A percentile compares a stretch with the other conserved stretches of the same genome.
phyloP scores from a whole-genome alignment of 306 rosid species.

The Inga oerstediana region DNA sequence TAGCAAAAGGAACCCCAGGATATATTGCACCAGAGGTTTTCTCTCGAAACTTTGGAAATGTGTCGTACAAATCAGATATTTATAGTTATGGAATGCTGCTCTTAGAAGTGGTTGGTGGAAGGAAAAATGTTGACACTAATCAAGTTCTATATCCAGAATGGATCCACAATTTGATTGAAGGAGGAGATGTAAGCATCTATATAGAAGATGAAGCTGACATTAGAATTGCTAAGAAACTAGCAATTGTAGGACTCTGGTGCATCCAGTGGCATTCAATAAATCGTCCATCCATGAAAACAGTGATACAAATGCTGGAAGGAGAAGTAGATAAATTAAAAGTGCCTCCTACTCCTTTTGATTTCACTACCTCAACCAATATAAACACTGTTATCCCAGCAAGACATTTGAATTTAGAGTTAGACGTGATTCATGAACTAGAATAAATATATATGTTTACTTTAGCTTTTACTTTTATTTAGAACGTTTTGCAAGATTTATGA shows the following conservation, averaged over 20 bases:
- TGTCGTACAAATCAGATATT: not conserved
- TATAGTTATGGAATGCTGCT: not conserved
- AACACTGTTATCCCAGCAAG: not conserved
- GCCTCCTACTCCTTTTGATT: conserved; percentile 13
- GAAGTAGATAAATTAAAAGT: not conserved
- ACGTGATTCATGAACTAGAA: conserved; percentile 10
- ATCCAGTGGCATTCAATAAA: conserved; percentile 24
- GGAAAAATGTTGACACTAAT: not conserved
- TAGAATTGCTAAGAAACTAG: conserved; percentile 16
- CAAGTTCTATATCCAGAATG: not conserved
- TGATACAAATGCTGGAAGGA: conserved; percentile 31
- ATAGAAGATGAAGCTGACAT: not conserved
- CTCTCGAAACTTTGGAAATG: not conserved
- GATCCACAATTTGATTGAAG: not conserved
- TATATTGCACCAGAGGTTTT: not conserved
- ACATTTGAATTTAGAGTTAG: not conserved
- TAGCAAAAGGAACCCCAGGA: not conserved
- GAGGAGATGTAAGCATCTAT: not conserved
- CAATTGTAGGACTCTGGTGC: conserved; percentile 38
- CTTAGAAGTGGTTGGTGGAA: not conserved
- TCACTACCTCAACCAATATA: not conserved
- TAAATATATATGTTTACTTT: not conserved
- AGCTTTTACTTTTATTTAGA: not conserved
- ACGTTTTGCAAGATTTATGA: not conserved
- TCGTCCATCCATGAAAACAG: conserved; percentile 29